Evolutionary conservation across 1,284 basidiomycete species (phyloP).

Genomic region (Ustilago curta): DNA sequence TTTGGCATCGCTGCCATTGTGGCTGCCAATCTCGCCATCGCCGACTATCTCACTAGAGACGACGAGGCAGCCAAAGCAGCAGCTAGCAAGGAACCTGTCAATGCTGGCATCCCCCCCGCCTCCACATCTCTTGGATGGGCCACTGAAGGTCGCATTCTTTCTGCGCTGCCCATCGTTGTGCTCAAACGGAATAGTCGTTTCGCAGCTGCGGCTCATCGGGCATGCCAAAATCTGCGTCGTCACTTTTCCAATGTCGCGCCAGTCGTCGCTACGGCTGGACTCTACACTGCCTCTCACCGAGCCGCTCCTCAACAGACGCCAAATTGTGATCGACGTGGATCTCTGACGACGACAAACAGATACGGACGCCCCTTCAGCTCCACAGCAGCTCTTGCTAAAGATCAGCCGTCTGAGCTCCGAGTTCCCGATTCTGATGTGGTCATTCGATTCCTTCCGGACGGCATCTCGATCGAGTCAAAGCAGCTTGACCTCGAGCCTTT

Average conservation of each 20-base stretch:
- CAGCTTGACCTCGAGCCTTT: constrained; percentile 50
- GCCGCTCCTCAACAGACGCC: neutral
- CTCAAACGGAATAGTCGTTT: constrained; percentile 23
- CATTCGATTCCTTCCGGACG: constrained; percentile 30
- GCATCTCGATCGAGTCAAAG: constrained; percentile 67
- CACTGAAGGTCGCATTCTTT: constrained; percentile 46
- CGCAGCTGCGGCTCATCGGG: constrained; percentile 15
- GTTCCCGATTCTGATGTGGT: constrained; percentile 35
- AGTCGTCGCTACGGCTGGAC: constrained; percentile 28
- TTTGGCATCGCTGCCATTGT: constrained; percentile 68
- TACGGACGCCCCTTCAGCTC: constrained; percentile 3
- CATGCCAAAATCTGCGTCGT: constrained; percentile 18
- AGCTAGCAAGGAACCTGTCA: constrained; percentile 31
- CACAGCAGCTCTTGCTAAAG: constrained; percentile 1
- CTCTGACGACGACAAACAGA: neutral
- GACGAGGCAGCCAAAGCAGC: constrained; percentile 53
- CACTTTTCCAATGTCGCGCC: constrained; percentile 21
- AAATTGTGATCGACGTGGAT: neutral
- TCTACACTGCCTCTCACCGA: constrained; percentile 25
- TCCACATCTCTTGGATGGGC: constrained; percentile 50
- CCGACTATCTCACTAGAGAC: constrained; percentile 62
- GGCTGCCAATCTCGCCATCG: constrained; percentile 63
- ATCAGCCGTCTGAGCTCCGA: constrained; percentile 11
- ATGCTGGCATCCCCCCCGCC: constrained; percentile 43
- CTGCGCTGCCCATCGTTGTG: constrained; percentile 37